These are phyloP conservation scores for Wolfiporia cocos DNA, from an alignment of 1,284 basidiomycete genomes.

Conservation along the genomic window DNA sequence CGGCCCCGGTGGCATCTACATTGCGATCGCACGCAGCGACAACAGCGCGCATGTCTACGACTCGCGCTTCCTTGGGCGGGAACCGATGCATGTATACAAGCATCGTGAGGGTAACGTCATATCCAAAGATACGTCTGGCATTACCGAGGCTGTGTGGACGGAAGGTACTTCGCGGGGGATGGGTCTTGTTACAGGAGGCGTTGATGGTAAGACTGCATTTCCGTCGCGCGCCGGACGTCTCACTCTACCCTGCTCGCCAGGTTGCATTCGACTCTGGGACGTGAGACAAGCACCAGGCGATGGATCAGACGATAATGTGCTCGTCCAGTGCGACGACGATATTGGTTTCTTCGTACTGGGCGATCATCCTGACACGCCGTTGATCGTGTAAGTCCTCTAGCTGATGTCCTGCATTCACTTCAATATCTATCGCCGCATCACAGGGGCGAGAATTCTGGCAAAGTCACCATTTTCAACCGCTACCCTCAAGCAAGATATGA, in stretches of 20 bases:
- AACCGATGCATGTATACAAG: constrained; percentile 39
- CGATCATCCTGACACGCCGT: constrained; percentile 45
- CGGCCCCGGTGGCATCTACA: constrained; percentile 54
- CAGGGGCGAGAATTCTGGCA: constrained; percentile 18
- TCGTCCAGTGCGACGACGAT: constrained; percentile 50
- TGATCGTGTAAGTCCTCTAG: constrained; percentile 53
- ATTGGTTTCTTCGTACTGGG: constrained; percentile 56
- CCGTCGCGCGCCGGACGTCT: not conserved
- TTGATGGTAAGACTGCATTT: constrained; percentile 44
- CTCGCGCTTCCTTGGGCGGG: constrained; percentile 41
- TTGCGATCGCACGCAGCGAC: constrained; percentile 56
- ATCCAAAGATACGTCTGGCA: constrained; percentile 38
- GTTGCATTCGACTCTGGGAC: constrained; percentile 65
- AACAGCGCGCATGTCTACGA: constrained; percentile 60
- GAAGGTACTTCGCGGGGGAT: constrained; percentile 32
- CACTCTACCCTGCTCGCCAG: constrained; percentile 27
- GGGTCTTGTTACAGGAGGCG: constrained; percentile 54
- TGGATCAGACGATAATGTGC: constrained; percentile 36
- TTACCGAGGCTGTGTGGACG: constrained; percentile 53
- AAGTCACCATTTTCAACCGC: constrained; percentile 15
- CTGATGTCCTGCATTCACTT: not conserved
- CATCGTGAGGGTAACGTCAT: constrained; percentile 28
- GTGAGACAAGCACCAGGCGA: constrained; percentile 33
- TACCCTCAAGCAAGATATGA: too few relatives aligned
- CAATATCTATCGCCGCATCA: not conserved